A percentile compares a stretch with the other conserved stretches of the same genome.
These are phyloP conservation scores for Penicillium sumatraense DNA, from an alignment of 2,329 filamentous ascomycete genomes.

Conservation along the genomic window DNA sequence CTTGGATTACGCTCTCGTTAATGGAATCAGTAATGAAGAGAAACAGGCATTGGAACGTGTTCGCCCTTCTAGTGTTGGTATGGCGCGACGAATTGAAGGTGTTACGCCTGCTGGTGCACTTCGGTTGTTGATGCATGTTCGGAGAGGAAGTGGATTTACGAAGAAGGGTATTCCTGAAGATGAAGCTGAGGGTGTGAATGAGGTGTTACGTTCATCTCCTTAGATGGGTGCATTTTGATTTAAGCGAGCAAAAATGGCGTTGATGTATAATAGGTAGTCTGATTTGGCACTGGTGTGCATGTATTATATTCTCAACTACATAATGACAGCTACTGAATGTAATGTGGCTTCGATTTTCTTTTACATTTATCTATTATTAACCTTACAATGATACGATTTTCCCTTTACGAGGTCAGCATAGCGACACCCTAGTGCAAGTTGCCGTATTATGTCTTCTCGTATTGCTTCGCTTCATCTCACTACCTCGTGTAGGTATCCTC, in stretches of 20 bases:
- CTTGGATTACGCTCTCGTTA: slow-evolving; percentile 74
- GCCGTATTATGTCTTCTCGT: too few relatives aligned
- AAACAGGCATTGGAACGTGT: slow-evolving; percentile 70
- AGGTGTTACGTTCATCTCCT: slow-evolving; percentile 19
- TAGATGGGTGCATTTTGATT: slow-evolving; percentile 12
- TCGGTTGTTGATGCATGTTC: slow-evolving; percentile 48
- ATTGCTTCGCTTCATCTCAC: too few relatives aligned
- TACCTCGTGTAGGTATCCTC: too few relatives aligned
- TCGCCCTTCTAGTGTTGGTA: slow-evolving; percentile 81
- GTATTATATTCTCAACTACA: too few relatives aligned
- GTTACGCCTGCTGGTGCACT: slow-evolving; percentile 54
- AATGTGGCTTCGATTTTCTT: too few relatives aligned
- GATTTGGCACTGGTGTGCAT: too few relatives aligned
- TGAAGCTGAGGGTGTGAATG: slow-evolving; percentile 13
- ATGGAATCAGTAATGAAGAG: slow-evolving; percentile 80
- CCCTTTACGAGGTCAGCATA: too few relatives aligned
- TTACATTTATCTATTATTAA: too few relatives aligned
- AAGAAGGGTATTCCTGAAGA: slow-evolving; percentile 15
- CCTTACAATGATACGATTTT: too few relatives aligned
- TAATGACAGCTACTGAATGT: too few relatives aligned
- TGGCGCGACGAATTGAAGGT: slow-evolving; percentile 86
- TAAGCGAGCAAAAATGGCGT: neutral
- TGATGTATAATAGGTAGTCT: neutral
- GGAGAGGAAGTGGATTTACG: slow-evolving; percentile 28
- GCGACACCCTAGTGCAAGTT: too few relatives aligned